Evolutionary conservation across 2,329 filamentous ascomycete genomes (phyloP), one percentile per base, ranked within the genome.

Genomic region (Cladosporium cucumerinum): DNA sequence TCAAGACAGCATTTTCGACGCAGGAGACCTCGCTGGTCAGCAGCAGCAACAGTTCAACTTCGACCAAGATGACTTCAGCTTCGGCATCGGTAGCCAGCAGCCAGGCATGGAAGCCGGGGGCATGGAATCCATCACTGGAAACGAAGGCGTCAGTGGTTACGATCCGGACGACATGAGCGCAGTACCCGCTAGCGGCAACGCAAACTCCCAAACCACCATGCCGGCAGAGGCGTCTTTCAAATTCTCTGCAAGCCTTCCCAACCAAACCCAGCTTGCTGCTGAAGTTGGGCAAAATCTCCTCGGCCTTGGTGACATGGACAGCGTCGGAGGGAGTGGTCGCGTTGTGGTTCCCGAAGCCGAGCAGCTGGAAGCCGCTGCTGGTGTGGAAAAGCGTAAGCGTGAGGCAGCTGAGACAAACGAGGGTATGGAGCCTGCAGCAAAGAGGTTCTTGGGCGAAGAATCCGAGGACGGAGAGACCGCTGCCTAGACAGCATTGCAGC

Each of bases 231-330:
- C n/a, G 5, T 1, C 49, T 26, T 18, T 59, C 28, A 18, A n/a
- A 2, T n/a, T 43, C 18, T 52, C 25, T 55, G 54, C 39, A 7
- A 55, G 26, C 5, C 34, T 43, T n/a, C 26, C 23, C 18, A 23
- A 23, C 39, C 62, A 65, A n/a, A 66, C 62, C 3, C 65, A 66
- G 16, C 36, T 57, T 46, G 65, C 62, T n/a, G n/a, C 34, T 21
- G 8, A 28, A 5, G 52, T 60, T 16, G 57, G 52, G 4, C 18
- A 54, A 28, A 46, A 62, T 39, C 57, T 66, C 32, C 26, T 65
- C 39, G 30, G 26, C 16, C 25, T 62, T 1, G 55, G 3, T 18
- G 25, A 16, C 49, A 30, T 10, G 16, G 49, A 26, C 25, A 18
- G 36, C 36, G 18, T 6, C 2, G 36, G 18, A 43, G 36, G 6